Conservation (phyloP, 768 basidiomycete genomes). For the Tephrocybe sp. region DNA sequence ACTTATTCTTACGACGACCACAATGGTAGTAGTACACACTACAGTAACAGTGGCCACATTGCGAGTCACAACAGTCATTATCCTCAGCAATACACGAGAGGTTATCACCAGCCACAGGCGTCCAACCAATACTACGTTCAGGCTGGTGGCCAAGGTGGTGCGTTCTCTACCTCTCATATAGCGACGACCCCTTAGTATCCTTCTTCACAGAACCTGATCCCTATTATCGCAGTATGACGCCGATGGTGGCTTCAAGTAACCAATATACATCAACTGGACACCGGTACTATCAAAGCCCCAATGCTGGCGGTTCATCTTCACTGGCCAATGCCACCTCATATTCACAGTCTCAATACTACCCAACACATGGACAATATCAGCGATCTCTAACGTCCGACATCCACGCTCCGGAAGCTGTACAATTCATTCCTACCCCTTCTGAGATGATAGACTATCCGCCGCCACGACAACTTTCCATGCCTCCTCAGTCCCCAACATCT, state of each 20-base stretch:
- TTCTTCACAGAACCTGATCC: conserved; percentile 17
- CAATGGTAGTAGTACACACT: conserved; percentile 24
- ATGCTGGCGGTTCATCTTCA: conserved; percentile 21
- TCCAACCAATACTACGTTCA: conserved; percentile 33
- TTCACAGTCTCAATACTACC: conserved; percentile 20
- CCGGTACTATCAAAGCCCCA: conserved; percentile 21
- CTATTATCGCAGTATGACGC: conserved; percentile 37
- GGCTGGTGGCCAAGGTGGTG: conserved; percentile 21
- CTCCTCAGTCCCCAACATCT: conserved; percentile 21
- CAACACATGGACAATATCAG: conserved; percentile 14
- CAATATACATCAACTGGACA: conserved; percentile 26
- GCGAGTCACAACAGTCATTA: conserved; percentile 27
- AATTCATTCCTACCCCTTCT: conserved; percentile 50
- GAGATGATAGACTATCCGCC: conserved; percentile 33
- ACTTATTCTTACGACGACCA: conserved; percentile 41
- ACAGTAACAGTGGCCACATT: conserved; percentile 28
- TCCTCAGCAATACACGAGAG: conserved; percentile 18
- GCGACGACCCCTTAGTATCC: not conserved
- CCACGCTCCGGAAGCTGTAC: conserved; percentile 20
- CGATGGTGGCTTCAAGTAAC: conserved; percentile 25
- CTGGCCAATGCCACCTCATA: conserved; percentile 14
- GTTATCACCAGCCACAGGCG: conserved; percentile 30
- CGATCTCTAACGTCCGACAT: conserved; percentile 17
- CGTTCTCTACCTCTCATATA: not conserved
- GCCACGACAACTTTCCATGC: conserved; percentile 17